Base-by-base conservation (phyloP, 352 stramenopile genomes). In the Globisporangium sylvaticum region DNA sequence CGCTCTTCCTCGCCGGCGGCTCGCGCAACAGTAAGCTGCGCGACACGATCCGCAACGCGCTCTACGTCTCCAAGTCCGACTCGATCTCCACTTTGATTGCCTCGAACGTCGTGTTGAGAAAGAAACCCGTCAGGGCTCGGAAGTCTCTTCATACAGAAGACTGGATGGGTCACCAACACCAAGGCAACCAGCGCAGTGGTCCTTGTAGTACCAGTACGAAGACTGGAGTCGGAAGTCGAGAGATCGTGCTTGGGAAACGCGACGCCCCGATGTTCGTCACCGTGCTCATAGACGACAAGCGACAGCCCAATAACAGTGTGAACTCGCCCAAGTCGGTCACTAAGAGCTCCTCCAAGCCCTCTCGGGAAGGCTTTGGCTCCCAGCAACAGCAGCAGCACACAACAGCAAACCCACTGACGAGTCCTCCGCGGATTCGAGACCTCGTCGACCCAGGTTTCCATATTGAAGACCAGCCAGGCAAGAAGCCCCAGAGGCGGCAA, bases 1-100 rank as follows among this genome's bases (percentile, higher is more conserved):
- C 87, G 8, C 77, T 97, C 24, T 97, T 97, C 60, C 82, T 94
- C 9, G 84, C 91, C 0, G 90, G 97, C 61, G 91, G 91, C 27
- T 88, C 84, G 44, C 88, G 81, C 60, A 96, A 95, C 74, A 91
- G 81, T 62, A 91, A 87, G 50, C 75, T 97, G 27, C 80, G 91
- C 10, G 87, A 96, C 62, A 95, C 84, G 22, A 92, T 96, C 39
- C 80, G 83, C 10, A 74, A 79, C 5, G 86, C 88, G 2, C 76
- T 97, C 4, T 83, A 89, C 32, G 79, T 94, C 4, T 95, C 87
- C 27, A 94, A 94, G 70, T 97, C 97, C 66, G 91, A 97, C 74
- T 97, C 89, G 1, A 84, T 97, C 24, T 94, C 90, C 22, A 91
- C 91, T 14, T 79, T 96, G 1, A 77, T 97, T 12, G 87, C 90